Evolutionary conservation across 306 rosid genomes (phyloP).

Genomic region (Quercus alba): DNA sequence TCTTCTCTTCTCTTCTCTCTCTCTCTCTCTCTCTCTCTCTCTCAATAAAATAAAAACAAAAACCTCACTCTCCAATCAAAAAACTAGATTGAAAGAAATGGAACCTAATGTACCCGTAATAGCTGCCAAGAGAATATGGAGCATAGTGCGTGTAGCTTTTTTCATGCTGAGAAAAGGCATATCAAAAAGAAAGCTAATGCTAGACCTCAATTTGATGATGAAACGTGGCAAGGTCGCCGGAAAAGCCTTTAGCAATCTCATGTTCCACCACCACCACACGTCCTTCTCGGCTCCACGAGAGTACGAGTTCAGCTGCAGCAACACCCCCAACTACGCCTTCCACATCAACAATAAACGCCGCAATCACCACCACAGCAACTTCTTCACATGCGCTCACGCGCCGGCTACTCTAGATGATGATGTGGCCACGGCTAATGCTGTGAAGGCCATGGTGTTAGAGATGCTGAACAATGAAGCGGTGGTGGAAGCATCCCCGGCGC

Average conservation of each 20-base stretch:
- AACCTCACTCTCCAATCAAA: not conserved
- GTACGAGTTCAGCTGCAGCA: slow-evolving; percentile 78
- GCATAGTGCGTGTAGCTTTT: slow-evolving; percentile 50
- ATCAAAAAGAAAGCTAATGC: slow-evolving; percentile 57
- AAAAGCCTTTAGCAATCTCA: slow-evolving; percentile 68
- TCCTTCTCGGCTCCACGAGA: slow-evolving; percentile 36
- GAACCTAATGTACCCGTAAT: slow-evolving; percentile 35
- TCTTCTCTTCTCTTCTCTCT: slow-evolving; percentile 10
- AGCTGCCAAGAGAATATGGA: slow-evolving; percentile 66
- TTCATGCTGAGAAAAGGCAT: slow-evolving; percentile 77
- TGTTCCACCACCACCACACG: slow-evolving; percentile 43
- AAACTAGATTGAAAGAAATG: slow-evolving; percentile 28
- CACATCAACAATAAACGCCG: slow-evolving; percentile 45
- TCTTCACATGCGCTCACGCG: slow-evolving; percentile 52
- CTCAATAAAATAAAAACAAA: slow-evolving; percentile 3
- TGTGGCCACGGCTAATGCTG: slow-evolving; percentile 24
- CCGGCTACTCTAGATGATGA: slow-evolving; percentile 59
- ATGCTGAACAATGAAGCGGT: slow-evolving; percentile 36
- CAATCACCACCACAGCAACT: slow-evolving; percentile 29
- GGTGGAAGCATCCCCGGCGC: slow-evolving; percentile 49
- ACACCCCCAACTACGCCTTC: slow-evolving; percentile 51
- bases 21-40: slow-evolving; percentile 20
- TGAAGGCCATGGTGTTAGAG: slow-evolving; percentile 46
- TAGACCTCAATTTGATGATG: slow-evolving; percentile 67
- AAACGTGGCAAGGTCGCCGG: slow-evolving; percentile 83